phyloP scores from a whole-genome alignment of 2,329 filamentous ascomycete genomes.

The Orbilia javanica region DNA sequence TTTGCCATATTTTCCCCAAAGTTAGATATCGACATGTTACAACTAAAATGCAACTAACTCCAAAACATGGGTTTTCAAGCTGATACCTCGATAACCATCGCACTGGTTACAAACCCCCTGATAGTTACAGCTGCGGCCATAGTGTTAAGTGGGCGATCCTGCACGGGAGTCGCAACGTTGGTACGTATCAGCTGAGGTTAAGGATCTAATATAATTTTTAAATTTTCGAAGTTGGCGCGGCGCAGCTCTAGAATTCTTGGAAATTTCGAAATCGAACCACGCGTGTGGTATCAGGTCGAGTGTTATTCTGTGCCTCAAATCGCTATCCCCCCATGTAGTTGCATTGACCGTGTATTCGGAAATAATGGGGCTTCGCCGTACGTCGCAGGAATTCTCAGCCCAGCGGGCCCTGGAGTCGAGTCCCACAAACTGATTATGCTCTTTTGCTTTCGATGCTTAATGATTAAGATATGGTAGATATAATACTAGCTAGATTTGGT shows the following conservation, averaged over 20 bases:
- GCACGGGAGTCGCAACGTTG: no score
- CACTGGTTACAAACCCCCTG: constrained; percentile 33
- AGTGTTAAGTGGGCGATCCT: not conserved
- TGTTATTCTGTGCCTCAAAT: not conserved
- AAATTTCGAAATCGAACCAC: not conserved
- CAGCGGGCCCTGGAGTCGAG: no score
- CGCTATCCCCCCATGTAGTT: not conserved
- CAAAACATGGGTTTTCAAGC: not conserved
- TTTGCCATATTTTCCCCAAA: not conserved
- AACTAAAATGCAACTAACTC: not conserved
- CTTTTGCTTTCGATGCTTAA: not conserved
- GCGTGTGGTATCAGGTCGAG: not conserved
- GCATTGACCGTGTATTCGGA: not conserved
- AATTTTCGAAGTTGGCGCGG: not conserved
- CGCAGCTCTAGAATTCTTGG: no score
- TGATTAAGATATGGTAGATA: not conserved
- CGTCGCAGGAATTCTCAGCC: not conserved
- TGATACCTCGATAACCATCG: constrained; percentile 42
- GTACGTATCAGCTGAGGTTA: not conserved
- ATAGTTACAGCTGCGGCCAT: constrained; percentile 24
- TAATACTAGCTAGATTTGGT: constrained; percentile 8
- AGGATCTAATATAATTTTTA: constrained; percentile 1
- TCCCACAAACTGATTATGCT: not conserved
- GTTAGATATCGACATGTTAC: not conserved
- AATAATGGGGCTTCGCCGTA: not conserved